These are phyloP conservation scores for Chaetomium strumarium DNA, from an alignment of 2,329 filamentous ascomycete species.

Conservation along the genomic window DNA sequence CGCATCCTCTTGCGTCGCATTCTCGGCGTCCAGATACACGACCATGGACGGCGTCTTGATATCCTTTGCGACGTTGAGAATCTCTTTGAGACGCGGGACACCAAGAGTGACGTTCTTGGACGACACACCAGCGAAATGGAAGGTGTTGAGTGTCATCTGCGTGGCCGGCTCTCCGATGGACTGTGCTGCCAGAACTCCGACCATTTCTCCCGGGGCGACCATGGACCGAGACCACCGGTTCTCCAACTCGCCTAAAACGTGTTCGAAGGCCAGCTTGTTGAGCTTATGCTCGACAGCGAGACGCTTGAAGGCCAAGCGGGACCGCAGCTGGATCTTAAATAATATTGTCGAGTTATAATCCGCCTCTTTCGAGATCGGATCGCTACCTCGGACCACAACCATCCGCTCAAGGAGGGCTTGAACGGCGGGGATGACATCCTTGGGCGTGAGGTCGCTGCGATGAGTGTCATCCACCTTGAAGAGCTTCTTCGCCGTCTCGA, in stretches of 20 bases:
- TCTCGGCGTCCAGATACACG: slow-evolving; percentile 67
- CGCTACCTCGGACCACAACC: slow-evolving; percentile 78
- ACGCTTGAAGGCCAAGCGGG: slow-evolving; percentile 86
- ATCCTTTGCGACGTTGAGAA: slow-evolving; percentile 94
- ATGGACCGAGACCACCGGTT: slow-evolving; percentile 79
- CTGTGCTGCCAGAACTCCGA: slow-evolving; percentile 93
- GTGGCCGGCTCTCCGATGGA: slow-evolving; percentile 98
- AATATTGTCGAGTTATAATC: slow-evolving; percentile 83
- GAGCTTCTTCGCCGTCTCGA: slow-evolving; percentile 81
- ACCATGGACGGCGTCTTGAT: slow-evolving; percentile 99
- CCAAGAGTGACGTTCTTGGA: slow-evolving; percentile 99
- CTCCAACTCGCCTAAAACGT: slow-evolving; percentile 85
- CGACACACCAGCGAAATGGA: slow-evolving; percentile 99
- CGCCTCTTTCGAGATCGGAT: slow-evolving; percentile 76
- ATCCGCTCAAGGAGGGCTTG: slow-evolving; percentile 69
- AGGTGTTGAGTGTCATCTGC: slow-evolving; percentile 99
- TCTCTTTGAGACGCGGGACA: slow-evolving; percentile 98
- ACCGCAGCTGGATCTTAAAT: slow-evolving; percentile 87
- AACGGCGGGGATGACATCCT: slow-evolving; percentile 78
- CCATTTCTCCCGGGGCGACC: slow-evolving; percentile 95
- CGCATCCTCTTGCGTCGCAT: slow-evolving; percentile 68
- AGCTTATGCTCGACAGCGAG: slow-evolving; percentile 80
- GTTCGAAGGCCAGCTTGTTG: slow-evolving; percentile 87
- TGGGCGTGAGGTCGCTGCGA: slow-evolving; percentile 83
- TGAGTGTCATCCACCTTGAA: slow-evolving; percentile 84